Evolutionary conservation across 2,329 filamentous ascomycete species (phyloP).

Genomic region (Penicillium sp.): DNA sequence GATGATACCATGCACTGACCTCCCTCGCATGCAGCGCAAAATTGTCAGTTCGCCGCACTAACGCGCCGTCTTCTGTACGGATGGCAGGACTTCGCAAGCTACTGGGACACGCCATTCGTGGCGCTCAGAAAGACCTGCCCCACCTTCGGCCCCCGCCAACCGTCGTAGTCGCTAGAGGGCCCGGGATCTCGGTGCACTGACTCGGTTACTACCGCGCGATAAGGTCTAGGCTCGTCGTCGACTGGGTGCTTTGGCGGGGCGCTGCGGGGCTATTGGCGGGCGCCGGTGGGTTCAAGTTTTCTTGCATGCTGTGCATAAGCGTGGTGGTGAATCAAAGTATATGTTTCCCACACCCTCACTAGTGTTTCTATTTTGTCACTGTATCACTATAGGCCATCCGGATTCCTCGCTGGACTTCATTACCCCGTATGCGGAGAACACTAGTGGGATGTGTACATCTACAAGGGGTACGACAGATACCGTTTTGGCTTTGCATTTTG

Average conservation of each 20-base stretch:
- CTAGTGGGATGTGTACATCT: background rate
- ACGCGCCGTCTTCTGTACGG: conserved; percentile 13
- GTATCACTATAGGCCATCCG: background rate
- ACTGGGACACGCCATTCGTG: background rate
- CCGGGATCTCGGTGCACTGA: conserved; percentile 28
- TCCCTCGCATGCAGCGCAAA: conserved; percentile 18
- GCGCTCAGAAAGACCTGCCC: conserved; percentile 4
- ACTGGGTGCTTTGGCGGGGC: background rate
- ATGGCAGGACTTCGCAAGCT: background rate
- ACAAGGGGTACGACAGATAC: background rate
- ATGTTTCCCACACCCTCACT: conserved; percentile 8
- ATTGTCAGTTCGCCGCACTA: conserved; percentile 32
- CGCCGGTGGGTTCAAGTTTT: conserved; percentile 6
- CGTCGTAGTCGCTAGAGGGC: conserved; percentile 16
- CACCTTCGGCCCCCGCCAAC: conserved; percentile 18
- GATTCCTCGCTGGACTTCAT: background rate
- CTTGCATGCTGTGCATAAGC: conserved; percentile 29
- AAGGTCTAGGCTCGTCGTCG: conserved; percentile 21
- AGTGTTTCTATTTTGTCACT: background rate
- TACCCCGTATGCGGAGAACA: background rate
- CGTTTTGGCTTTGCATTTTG: background rate
- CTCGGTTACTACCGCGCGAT: conserved; percentile 28
- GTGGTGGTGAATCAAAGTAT: conserved; percentile 14
- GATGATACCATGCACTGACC: conserved; percentile 24
- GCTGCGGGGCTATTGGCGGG: conserved; percentile 7